Evolutionary conservation across 2,329 filamentous ascomycete species (phyloP), one percentile per base, ranked within the genome.

Genomic region (Xylaria polymorpha): DNA sequence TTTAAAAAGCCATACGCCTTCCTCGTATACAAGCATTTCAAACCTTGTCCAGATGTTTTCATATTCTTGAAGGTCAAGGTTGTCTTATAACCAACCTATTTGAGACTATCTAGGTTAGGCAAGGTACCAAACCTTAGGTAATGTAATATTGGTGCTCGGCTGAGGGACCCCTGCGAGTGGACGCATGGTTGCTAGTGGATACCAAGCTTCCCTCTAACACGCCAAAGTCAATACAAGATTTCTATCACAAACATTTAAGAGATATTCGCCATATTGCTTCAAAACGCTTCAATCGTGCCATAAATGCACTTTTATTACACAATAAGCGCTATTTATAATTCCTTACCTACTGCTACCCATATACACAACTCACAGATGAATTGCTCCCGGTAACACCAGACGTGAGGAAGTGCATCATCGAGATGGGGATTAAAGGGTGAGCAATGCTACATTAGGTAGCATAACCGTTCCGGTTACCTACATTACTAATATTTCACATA

Each of bases 391-490:
- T 66, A 64, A 60, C 55, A 46, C 56, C 57, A 29, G 41, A 51
- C 22, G 25, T 68, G 29, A n/a, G 22, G 51, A n/a, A 20, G 53
- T 44, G 56, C 64, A 51, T 57, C 60, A 66, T 71, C 71, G 73
- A 71, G 15, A 91, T 91, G 89, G 88, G 89, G n/a, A 91, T 91
- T 78, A 90, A 88, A 82, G 88, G 88, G 88, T 90, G 79, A 64
- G 78, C n/a, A 41, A 57, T 61, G 39, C 25, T 18, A 50, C 44
- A 15, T 37, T 2, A 44, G 12, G 20, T 1, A 32, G 14, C 29
- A 39, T 50, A 51, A 4, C 37, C 29, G 7, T 18, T 25, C 35
- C 14, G 44, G 22, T 7, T 15, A 59, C 39, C 22, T 57, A 14
- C 3, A 60, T 44, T 37, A 43, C 44, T 64, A 18, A 68, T 12